Evolutionary conservation across 2,329 filamentous ascomycete species (phyloP).

Genomic region (Alternaria viburni): DNA sequence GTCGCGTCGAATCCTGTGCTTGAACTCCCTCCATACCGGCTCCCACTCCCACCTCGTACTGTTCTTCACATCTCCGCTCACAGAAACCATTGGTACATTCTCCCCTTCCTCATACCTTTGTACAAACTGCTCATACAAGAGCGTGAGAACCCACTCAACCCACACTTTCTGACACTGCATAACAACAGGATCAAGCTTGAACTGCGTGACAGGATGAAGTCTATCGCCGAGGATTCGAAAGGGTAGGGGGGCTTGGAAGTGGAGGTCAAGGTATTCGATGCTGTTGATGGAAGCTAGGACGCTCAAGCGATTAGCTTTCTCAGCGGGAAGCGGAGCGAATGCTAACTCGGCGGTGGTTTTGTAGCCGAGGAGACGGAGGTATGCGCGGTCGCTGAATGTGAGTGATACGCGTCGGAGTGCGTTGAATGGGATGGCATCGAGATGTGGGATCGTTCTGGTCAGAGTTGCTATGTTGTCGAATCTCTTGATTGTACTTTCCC

Average conservation of each 20-base stretch:
- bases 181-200: background rate
- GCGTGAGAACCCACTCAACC: background rate
- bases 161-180: background rate
- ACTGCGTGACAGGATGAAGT: background rate
- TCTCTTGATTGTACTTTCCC: background rate
- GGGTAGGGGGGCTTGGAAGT: background rate
- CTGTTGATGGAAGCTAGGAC: accelerated
- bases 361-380: background rate
- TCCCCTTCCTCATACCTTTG: accelerated
- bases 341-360: background rate
- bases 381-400: background rate
- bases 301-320: background rate
- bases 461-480: background rate
- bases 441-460: background rate
- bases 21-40: accelerated
- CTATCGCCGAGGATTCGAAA: accelerated
- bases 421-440: background rate
- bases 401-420: background rate
- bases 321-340: background rate
- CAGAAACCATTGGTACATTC: background rate
- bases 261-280: background rate
- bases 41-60: background rate
- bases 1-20: background rate
- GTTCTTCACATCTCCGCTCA: background rate
- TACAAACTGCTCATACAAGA: background rate